A percentile compares a stretch with the other conserved stretches of the same genome.
Conservation (phyloP, 129 eudicot genomes). For the Rutidosis leptorrhynchoides region DNA sequence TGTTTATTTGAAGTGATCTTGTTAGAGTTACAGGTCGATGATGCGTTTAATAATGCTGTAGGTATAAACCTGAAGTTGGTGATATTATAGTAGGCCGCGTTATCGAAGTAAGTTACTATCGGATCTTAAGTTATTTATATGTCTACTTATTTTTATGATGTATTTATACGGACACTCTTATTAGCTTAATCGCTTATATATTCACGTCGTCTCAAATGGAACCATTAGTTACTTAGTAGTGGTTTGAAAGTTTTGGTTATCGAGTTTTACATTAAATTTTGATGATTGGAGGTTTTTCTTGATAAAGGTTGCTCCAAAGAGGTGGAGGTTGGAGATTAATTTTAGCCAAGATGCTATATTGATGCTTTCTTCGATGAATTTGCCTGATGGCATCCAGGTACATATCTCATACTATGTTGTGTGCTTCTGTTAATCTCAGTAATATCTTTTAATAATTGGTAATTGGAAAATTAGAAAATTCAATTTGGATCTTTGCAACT, state of each 20-base stretch:
- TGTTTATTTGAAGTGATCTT: background rate
- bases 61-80: constrained; percentile 96
- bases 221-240: background rate
- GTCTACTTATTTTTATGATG: background rate
- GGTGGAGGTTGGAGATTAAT: constrained; percentile 94
- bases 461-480: background rate
- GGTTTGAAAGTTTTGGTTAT: background rate
- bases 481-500: background rate
- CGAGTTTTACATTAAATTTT: background rate
- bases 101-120: constrained; percentile 51
- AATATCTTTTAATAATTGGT: constrained; percentile 5
- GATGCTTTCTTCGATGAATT: constrained; percentile 95
- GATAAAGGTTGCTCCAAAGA: constrained; percentile 78
- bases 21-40: constrained; percentile 16
- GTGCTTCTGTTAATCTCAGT: background rate
- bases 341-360: constrained; percentile 88
- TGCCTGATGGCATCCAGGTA: constrained; percentile 96
- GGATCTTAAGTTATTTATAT: background rate
- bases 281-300: background rate
- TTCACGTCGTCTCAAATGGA: background rate
- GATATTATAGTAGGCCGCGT: constrained; percentile 94
- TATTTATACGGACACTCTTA: background rate
- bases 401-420: background rate
- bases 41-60: constrained; percentile 27
- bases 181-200: background rate